Percentiles rank a stretch among this genome's conserved stretches.
Conservation (phyloP, 2,329 filamentous ascomycete genomes). For the Dactylella cylindrospora region DNA sequence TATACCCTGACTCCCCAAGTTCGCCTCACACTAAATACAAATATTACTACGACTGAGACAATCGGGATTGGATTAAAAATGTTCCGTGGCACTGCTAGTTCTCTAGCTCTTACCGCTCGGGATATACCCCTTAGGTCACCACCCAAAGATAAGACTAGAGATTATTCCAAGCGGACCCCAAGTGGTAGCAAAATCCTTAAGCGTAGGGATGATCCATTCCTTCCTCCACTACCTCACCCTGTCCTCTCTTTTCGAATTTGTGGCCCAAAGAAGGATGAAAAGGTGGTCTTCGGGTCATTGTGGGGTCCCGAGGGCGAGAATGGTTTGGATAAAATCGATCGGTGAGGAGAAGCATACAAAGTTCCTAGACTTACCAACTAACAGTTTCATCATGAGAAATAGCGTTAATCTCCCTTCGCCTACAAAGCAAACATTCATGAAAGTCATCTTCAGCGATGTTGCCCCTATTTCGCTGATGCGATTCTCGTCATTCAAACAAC, state of each 20-base stretch:
- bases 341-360: conserved; percentile 8
- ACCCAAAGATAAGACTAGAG: conserved; percentile 27
- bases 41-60: too few relatives aligned
- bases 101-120: conserved; percentile 10
- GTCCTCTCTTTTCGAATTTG: conserved; percentile 26
- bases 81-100: conserved; percentile 5
- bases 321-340: not conserved
- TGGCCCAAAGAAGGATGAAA: conserved; percentile 8
- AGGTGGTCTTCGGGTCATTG: conserved; percentile 16
- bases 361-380: too few relatives aligned
- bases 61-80: not conserved
- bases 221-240: conserved; percentile 33
- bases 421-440: conserved; percentile 20
- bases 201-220: conserved; percentile 32
- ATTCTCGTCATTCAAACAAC: conserved; percentile 14
- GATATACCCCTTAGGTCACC: conserved; percentile 26
- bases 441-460: conserved; percentile 24
- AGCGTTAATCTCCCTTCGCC: conserved; percentile 27
- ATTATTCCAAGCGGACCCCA: conserved; percentile 27
- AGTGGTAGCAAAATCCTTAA: conserved; percentile 33
- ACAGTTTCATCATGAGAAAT: too few relatives aligned
- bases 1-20: too few relatives aligned
- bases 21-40: too few relatives aligned
- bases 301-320: conserved; percentile 13
- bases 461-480: conserved; percentile 27